Percentiles rank a stretch among this genome's conserved stretches.
Evolutionary conservation across 1,284 basidiomycete species (phyloP).

Genomic region (Leucocoprinus gongylophorus): DNA sequence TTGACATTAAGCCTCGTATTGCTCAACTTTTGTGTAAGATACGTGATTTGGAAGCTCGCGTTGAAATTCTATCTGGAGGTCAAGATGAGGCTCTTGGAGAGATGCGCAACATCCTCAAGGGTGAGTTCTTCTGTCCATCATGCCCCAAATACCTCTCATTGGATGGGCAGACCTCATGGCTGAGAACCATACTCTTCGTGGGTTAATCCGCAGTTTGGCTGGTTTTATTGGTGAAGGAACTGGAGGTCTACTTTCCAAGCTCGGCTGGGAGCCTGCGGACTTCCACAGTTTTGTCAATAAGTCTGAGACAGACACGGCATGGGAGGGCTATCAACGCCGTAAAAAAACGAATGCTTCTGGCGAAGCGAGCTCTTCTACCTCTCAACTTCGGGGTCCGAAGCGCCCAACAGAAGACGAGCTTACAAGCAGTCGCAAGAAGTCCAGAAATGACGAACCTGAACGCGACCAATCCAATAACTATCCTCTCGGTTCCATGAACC

Average conservation of each 20-base stretch:
- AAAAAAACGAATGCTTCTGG: constrained; percentile 36
- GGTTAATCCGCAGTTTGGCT: constrained; percentile 67
- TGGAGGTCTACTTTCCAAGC: constrained; percentile 67
- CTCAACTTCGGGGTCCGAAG: constrained; percentile 28
- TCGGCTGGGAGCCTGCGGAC: constrained; percentile 71
- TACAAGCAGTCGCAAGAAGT: constrained; percentile 42
- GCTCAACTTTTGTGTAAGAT: constrained; percentile 45
- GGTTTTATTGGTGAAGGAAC: constrained; percentile 82
- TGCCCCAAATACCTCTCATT: constrained; percentile 6
- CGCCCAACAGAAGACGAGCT: constrained; percentile 48
- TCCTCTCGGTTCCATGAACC: constrained; percentile 45
- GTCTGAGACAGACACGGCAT: constrained; percentile 86
- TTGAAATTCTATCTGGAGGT: constrained; percentile 83
- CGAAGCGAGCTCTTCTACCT: constrained; percentile 18
- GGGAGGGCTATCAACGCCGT: constrained; percentile 75
- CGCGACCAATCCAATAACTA: constrained; percentile 38
- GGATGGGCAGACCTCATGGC: constrained; percentile 64
- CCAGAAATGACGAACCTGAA: constrained; percentile 41
- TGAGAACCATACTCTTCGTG: constrained; percentile 80
- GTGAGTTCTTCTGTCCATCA: constrained; percentile 22
- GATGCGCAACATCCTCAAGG: constrained; percentile 75
- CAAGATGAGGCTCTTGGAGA: constrained; percentile 83
- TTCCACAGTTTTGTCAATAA: constrained; percentile 77
- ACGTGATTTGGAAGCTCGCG: constrained; percentile 86
- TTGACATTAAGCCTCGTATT: constrained; percentile 4